These are phyloP conservation scores for Yamadazyma nakazawae DNA, from an alignment of 805 yeast species.

Conservation along the genomic window DNA sequence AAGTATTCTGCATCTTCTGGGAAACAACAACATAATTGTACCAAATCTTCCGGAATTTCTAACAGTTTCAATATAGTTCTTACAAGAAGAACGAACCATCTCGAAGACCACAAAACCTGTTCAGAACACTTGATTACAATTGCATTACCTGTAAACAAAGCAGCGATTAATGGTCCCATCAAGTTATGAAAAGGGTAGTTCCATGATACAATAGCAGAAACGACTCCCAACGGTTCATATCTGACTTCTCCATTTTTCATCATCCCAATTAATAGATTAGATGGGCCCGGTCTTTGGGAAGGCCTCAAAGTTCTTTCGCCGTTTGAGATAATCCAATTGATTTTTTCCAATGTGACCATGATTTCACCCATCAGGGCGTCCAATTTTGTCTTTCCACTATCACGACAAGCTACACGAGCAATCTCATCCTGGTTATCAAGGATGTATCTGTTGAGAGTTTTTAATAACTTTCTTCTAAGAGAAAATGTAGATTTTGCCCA, in stretches of 20 bases:
- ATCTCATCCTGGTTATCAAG: constrained; percentile 79
- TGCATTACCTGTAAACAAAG: constrained; percentile 87
- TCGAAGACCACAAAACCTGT: constrained; percentile 92
- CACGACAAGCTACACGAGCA: constrained; percentile 92
- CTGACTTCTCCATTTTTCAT: constrained; percentile 92
- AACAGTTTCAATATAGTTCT: constrained; percentile 69
- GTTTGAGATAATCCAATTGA: constrained; percentile 83
- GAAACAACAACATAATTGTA: constrained; percentile 85
- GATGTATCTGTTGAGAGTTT: constrained; percentile 68
- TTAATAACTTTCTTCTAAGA: constrained; percentile 66
- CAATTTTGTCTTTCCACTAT: constrained; percentile 91
- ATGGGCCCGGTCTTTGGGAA: constrained; percentile 81
- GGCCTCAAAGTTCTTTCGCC: constrained; percentile 73
- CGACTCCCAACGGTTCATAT: constrained; percentile 88
- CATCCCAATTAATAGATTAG: constrained; percentile 71
- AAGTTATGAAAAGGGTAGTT: constrained; percentile 95
- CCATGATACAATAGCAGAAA: constrained; percentile 92
- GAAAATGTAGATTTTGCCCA: constrained; percentile 56
- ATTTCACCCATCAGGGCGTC: constrained; percentile 98
- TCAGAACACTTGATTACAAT: constrained; percentile 93
- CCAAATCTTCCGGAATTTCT: constrained; percentile 75
- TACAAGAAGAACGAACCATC: constrained; percentile 69
- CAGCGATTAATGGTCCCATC: constrained; percentile 88
- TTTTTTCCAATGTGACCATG: constrained; percentile 88
- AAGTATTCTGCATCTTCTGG: constrained; percentile 86